Conservation (phyloP, 2,329 filamentous ascomycete species). For the Huntiella moniliformis region DNA sequence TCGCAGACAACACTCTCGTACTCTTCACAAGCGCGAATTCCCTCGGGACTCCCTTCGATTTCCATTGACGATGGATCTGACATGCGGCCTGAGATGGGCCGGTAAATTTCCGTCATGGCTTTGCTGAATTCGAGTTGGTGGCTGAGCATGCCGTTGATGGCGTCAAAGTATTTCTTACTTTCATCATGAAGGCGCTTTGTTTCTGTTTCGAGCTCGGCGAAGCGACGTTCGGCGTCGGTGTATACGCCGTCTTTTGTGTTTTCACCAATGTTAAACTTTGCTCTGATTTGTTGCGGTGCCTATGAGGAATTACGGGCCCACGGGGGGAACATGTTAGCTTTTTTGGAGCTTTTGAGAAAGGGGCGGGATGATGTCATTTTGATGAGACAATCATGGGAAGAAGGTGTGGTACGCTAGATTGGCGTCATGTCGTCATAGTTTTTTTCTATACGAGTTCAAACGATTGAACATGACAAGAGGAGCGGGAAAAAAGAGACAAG, state of each 20-base stretch:
- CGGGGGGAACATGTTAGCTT: background rate
- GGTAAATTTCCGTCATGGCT: constrained; percentile 91
- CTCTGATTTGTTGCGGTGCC: constrained; percentile 83
- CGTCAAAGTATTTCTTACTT: constrained; percentile 90
- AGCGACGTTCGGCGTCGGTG: constrained; percentile 81
- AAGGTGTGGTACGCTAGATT: too few species aligned
- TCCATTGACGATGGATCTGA: constrained; percentile 77
- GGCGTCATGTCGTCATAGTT: too few species aligned
- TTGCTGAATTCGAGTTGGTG: constrained; percentile 98
- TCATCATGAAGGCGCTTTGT: constrained; percentile 96
- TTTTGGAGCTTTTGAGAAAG: background rate
- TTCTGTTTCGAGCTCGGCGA: constrained; percentile 82
- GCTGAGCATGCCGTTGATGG: constrained; percentile 92
- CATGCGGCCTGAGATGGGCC: constrained; percentile 87
- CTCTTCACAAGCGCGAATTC: constrained; percentile 88
- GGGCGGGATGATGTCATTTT: too few species aligned
- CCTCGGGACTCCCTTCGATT: constrained; percentile 74
- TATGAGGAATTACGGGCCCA: constrained; percentile 14
- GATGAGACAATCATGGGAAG: too few species aligned
- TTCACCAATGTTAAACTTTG: constrained; percentile 88
- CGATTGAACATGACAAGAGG: too few species aligned
- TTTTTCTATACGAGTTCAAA: too few species aligned
- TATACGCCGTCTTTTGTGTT: constrained; percentile 91
- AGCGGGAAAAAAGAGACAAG: too few species aligned
- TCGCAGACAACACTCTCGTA: constrained; percentile 83